Conservation (phyloP, 2,329 filamentous ascomycete species). For the Calonectria naviculata region DNA sequence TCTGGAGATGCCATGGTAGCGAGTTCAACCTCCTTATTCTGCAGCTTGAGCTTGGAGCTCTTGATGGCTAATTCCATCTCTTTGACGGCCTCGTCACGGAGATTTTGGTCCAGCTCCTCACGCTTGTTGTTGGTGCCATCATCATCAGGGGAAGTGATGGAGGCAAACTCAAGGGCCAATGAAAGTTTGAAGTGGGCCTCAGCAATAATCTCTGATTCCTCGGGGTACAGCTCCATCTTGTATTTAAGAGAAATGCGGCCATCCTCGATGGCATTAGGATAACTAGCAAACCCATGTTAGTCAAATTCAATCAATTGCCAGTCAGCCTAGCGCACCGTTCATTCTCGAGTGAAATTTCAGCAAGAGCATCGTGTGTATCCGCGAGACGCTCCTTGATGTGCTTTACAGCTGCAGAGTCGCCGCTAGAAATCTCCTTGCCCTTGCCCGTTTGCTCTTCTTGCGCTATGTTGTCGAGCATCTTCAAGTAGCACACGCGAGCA, state of each 20-base stretch:
- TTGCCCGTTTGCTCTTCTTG: slow-evolving; percentile 51
- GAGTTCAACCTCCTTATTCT: slow-evolving; percentile 76
- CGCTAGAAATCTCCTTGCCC: slow-evolving; percentile 54
- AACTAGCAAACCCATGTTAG: slow-evolving; percentile 58
- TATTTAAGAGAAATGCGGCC: slow-evolving; percentile 81
- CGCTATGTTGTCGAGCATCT: slow-evolving; percentile 59
- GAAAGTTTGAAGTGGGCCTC: slow-evolving; percentile 98
- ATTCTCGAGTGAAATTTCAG: slow-evolving; percentile 97
- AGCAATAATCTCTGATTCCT: slow-evolving; percentile 86
- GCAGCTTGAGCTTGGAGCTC: slow-evolving; percentile 77
- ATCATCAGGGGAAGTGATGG: slow-evolving; percentile 72
- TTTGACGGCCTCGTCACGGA: slow-evolving; percentile 76
- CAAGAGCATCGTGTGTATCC: slow-evolving; percentile 93
- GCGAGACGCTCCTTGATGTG: slow-evolving; percentile 87
- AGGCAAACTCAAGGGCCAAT: slow-evolving; percentile 92
- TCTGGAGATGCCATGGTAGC: slow-evolving; percentile 71
- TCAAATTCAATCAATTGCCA: neutral
- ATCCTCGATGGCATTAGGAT: slow-evolving; percentile 87
- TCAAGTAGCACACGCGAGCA: slow-evolving; percentile 73
- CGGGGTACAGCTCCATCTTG: slow-evolving; percentile 81
- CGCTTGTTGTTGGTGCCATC: slow-evolving; percentile 58
- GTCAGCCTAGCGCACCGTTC: slow-evolving; percentile 68
- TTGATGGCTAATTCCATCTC: slow-evolving; percentile 81
- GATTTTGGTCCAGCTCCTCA: slow-evolving; percentile 70
- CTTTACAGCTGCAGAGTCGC: slow-evolving; percentile 55